phyloP scores from a whole-genome alignment of 148 eudicot genomes.

The Camellia granthamiana region DNA sequence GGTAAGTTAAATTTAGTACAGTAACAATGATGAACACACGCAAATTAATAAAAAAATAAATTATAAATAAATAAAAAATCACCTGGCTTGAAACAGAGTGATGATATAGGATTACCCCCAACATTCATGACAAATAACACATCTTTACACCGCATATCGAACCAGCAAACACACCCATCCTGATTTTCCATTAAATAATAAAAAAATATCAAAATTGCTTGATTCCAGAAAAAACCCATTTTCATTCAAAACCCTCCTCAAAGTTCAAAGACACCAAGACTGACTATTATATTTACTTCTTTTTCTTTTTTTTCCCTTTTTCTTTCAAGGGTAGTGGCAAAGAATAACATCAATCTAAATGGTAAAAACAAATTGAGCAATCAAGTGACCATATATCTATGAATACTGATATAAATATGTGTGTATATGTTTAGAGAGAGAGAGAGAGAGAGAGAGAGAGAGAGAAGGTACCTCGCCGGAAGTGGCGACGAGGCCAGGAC shows the following conservation, averaged over 20 bases:
- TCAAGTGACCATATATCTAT: not conserved
- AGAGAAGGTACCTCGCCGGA: conserved; percentile 60
- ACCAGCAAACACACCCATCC: conserved; percentile 92
- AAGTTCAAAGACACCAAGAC: not conserved
- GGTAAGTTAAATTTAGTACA: not conserved
- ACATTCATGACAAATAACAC: conserved; percentile 54
- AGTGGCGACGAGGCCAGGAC: conserved; percentile 68
- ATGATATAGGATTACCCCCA: conserved; percentile 60
- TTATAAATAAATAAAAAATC: conserved; percentile 13
- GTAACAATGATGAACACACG: not conserved
- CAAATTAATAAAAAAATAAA: not conserved
- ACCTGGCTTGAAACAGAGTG: conserved; percentile 90
- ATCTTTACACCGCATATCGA: conserved; percentile 87
- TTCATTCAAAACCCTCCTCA: conserved; percentile 3
- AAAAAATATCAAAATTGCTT: conserved; percentile 17
- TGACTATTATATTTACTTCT: not conserved
- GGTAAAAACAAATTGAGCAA: not conserved
- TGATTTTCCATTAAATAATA: conserved; percentile 21
- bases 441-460: not conserved
- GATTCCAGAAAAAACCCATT: not conserved
- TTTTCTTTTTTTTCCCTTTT: not conserved
- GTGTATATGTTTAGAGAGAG: not conserved
- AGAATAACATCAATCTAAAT: not conserved
- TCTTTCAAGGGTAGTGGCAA: not conserved
- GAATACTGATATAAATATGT: not conserved